phyloP scores from a whole-genome alignment of 768 basidiomycete species.

The Leccinum uliginosum region DNA sequence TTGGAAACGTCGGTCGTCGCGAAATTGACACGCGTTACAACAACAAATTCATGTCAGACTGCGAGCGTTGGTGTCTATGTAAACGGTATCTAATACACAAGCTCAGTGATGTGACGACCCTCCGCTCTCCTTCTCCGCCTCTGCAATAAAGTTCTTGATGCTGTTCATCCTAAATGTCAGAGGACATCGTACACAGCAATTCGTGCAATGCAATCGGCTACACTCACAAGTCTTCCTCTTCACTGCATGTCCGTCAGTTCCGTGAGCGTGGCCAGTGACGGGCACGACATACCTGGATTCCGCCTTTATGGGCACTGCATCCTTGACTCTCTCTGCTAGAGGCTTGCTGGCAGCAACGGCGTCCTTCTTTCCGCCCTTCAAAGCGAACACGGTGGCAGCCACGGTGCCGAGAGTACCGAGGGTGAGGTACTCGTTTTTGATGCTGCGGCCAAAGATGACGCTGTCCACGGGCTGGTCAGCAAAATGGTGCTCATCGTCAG shows the following conservation, averaged over 20 bases:
- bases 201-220: slow-evolving; percentile 3
- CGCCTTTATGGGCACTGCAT: slow-evolving; percentile 59
- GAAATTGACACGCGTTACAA: background rate
- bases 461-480: slow-evolving; percentile 34
- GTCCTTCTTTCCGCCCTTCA: slow-evolving; percentile 54
- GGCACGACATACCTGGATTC: slow-evolving; percentile 58
- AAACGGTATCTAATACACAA: background rate
- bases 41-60: background rate
- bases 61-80: background rate
- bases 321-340: slow-evolving; percentile 55
- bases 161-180: slow-evolving; percentile 54
- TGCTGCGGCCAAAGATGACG: slow-evolving; percentile 71
- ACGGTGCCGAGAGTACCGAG: slow-evolving; percentile 62
- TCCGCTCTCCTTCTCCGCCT: slow-evolving; percentile 76
- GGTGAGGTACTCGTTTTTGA: slow-evolving; percentile 79
- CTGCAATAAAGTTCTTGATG: slow-evolving; percentile 74
- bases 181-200: slow-evolving; percentile 28
- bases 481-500: background rate
- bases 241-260: slow-evolving; percentile 38
- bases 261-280: background rate
- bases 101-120: slow-evolving; percentile 30
- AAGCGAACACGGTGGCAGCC: slow-evolving; percentile 49
- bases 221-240: slow-evolving; percentile 83
- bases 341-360: slow-evolving; percentile 36
- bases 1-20: background rate